These are phyloP conservation scores for Fusarium hainanense DNA, from an alignment of 2,329 filamentous ascomycete species.

Conservation along the genomic window DNA sequence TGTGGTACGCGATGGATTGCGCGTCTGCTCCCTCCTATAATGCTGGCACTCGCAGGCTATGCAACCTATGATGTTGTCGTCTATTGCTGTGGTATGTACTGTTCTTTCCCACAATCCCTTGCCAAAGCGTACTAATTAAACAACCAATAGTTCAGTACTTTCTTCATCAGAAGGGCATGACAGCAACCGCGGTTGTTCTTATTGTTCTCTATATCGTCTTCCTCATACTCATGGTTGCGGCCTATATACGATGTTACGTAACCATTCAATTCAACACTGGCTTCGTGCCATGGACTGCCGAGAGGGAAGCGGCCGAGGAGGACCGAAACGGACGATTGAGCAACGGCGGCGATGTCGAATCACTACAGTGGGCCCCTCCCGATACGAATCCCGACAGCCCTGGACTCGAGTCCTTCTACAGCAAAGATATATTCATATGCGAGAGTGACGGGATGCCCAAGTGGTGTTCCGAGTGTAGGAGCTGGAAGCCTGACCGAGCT, in stretches of 20 bases:
- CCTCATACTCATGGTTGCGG: constrained; percentile 71
- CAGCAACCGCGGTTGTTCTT: constrained; percentile 73
- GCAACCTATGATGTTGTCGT: constrained; percentile 77
- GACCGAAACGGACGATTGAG: constrained; percentile 35
- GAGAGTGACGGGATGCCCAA: constrained; percentile 84
- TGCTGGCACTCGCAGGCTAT: constrained; percentile 74
- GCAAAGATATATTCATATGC: constrained; percentile 85
- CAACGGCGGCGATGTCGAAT: constrained; percentile 45
- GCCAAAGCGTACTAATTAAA: neutral
- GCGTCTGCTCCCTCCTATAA: constrained; percentile 75
- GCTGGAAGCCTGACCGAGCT: constrained; percentile 88
- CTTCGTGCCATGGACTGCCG: constrained; percentile 68
- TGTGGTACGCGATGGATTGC: constrained; percentile 50
- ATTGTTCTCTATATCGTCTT: constrained; percentile 79
- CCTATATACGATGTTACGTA: constrained; percentile 77
- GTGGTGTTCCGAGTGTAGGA: constrained; percentile 86
- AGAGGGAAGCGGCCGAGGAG: constrained; percentile 54
- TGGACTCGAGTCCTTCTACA: constrained; percentile 81
- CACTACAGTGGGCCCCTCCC: constrained; percentile 51
- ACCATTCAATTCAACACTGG: constrained; percentile 76
- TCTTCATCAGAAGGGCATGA: constrained; percentile 59
- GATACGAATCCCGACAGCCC: constrained; percentile 69
- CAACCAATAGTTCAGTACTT: constrained; percentile 72
- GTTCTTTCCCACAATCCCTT: neutral
- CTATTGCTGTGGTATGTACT: constrained; percentile 71